Percentiles rank a stretch among this genome's conserved stretches.
These are phyloP conservation scores for Castanea mollissima DNA, from an alignment of 306 rosid genomes.

Conservation along the genomic window DNA sequence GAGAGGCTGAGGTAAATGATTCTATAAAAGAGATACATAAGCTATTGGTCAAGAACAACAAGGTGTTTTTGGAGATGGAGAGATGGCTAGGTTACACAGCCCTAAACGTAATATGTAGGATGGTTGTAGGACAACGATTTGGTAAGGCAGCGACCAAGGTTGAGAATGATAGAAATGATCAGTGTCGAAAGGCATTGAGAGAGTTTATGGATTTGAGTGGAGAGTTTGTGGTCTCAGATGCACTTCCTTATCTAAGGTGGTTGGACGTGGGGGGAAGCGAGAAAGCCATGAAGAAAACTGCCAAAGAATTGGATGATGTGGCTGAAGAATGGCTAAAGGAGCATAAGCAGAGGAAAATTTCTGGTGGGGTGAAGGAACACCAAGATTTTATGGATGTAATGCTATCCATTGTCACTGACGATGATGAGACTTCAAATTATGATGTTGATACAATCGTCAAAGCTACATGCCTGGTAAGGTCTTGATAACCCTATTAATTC, in stretches of 20 bases:
- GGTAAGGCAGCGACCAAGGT: not conserved
- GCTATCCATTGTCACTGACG: not conserved
- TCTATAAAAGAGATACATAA: constrained; percentile 18
- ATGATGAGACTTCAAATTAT: not conserved
- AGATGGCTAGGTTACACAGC: constrained; percentile 33
- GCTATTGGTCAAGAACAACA: not conserved
- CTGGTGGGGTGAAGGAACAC: not conserved
- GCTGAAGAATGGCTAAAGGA: constrained; percentile 15
- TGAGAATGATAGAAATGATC: not conserved
- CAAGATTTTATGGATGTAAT: constrained; percentile 33
- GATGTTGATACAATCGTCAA: constrained; percentile 42
- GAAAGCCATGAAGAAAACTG: constrained; percentile 11
- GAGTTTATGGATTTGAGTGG: constrained; percentile 1
- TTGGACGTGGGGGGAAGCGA: constrained; percentile 33
- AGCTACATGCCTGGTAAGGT: constrained; percentile 44
- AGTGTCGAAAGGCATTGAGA: too few relatives aligned
- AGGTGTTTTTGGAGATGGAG: constrained; percentile 23
- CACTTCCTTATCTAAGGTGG: constrained; percentile 39
- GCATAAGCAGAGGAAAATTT: constrained; percentile 12
- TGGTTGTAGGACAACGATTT: constrained; percentile 30
- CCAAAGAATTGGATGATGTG: constrained; percentile 19
- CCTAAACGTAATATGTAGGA: constrained; percentile 10
- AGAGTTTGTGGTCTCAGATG: constrained; percentile 13
- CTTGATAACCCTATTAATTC: too few relatives aligned
- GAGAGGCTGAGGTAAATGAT: constrained; percentile 5